A percentile compares a stretch with the other conserved stretches of the same genome.
phyloP scores from a whole-genome alignment of 371 early-diverging fungal species.

The Mucor sp. region DNA sequence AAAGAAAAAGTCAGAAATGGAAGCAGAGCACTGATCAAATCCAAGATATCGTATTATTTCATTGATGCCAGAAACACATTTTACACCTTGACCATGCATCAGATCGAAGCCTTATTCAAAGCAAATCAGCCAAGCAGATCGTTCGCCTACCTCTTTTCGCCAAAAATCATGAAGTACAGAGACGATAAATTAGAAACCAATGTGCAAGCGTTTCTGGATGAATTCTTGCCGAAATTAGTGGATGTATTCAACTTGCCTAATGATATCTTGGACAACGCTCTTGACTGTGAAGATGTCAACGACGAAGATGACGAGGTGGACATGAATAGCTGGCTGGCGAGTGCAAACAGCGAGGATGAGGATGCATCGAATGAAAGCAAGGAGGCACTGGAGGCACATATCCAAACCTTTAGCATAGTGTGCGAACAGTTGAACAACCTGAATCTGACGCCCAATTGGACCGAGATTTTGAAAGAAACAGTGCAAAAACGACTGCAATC shows the following conservation, averaged over 20 bases:
- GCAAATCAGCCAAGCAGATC: neutral
- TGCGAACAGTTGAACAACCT: conserved; percentile 13
- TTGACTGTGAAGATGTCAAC: neutral
- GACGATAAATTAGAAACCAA: conserved; percentile 5
- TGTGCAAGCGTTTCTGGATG: conserved; percentile 13
- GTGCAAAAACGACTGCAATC: conserved; percentile 5
- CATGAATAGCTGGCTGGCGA: neutral
- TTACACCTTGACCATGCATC: conserved; percentile 3
- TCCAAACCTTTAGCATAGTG: neutral
- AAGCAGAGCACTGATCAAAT: conserved; percentile 13
- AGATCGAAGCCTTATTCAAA: neutral
- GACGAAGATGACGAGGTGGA: neutral
- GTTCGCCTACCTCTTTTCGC: conserved; percentile 12
- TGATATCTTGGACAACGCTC: neutral
- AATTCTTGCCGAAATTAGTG: neutral
- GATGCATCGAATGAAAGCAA: neutral
- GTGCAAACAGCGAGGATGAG: neutral
- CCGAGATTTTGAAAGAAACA: neutral
- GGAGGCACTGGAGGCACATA: neutral
- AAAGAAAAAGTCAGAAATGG: conserved; percentile 11
- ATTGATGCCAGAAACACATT: neutral
- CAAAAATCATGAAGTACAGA: conserved; percentile 5
- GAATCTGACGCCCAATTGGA: conserved; percentile 14
- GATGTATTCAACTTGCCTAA: conserved; percentile 15
- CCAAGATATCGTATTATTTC: conserved; percentile 3